Evolutionary conservation across 2,329 filamentous ascomycete genomes (phyloP).

Genomic region (Stachybotrys elegans): DNA sequence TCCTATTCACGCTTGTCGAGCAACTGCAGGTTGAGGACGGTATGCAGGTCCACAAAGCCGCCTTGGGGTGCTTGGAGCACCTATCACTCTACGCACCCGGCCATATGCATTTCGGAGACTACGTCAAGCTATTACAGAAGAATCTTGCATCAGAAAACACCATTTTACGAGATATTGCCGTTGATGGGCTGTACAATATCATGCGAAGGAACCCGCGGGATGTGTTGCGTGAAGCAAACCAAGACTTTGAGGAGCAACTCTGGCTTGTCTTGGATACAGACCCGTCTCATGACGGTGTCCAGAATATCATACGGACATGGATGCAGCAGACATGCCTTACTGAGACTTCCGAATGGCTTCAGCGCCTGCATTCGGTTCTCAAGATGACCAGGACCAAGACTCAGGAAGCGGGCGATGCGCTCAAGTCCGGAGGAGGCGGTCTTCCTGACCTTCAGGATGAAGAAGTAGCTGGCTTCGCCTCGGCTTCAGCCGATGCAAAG

Average conservation of each 20-base stretch:
- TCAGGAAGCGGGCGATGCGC: constrained; percentile 44
- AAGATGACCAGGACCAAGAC: constrained; percentile 75
- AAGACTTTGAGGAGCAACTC: constrained; percentile 81
- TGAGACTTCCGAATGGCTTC: constrained; percentile 81
- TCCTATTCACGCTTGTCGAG: constrained; percentile 80
- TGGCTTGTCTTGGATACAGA: constrained; percentile 82
- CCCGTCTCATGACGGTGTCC: constrained; percentile 73
- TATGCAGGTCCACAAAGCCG: constrained; percentile 65
- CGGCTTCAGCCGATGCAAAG: constrained; percentile 57
- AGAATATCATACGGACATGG: constrained; percentile 88
- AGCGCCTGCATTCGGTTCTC: constrained; percentile 80
- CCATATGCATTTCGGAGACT: constrained; percentile 76
- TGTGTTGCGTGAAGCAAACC: constrained; percentile 69
- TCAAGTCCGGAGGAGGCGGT: constrained; percentile 40
- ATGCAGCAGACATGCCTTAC: constrained; percentile 79
- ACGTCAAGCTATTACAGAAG: constrained; percentile 76
- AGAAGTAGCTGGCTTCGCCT: constrained; percentile 91
- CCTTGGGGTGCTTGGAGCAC: constrained; percentile 81
- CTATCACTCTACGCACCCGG: constrained; percentile 86
- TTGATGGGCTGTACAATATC: constrained; percentile 86
- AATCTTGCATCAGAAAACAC: constrained; percentile 66
- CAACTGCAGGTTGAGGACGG: constrained; percentile 77
- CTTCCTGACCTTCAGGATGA: constrained; percentile 87
- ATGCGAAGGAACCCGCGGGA: constrained; percentile 90
- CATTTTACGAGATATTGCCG: constrained; percentile 70